Conservation (phyloP, 805 yeast species). For the Clavispora asparagi region DNA sequence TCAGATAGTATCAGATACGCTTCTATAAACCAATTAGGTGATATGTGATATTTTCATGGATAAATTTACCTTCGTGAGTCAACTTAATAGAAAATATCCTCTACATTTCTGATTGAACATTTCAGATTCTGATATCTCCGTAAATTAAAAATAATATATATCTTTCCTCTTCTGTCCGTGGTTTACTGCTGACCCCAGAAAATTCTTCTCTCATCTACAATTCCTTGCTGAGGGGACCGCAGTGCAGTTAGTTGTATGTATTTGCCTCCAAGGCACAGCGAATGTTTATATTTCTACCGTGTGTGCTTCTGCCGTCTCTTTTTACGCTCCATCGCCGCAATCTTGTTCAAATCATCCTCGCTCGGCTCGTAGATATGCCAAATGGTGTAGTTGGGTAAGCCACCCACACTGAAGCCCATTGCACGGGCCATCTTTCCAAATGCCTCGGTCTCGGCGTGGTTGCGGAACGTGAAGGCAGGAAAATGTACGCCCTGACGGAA, state of each 20-base stretch:
- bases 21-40: too few species aligned
- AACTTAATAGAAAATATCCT: too few species aligned
- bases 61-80: too few species aligned
- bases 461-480: constrained; percentile 78
- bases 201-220: too few species aligned
- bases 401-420: constrained; percentile 81
- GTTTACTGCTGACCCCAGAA: too few species aligned
- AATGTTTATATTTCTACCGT: not conserved
- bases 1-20: too few species aligned
- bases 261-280: not conserved
- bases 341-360: constrained; percentile 71
- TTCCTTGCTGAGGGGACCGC: too few species aligned
- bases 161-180: too few species aligned
- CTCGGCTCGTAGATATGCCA: constrained; percentile 93
- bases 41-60: too few species aligned
- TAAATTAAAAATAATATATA: too few species aligned
- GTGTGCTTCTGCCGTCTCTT: constrained; percentile 40
- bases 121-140: too few species aligned
- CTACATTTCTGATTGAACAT: too few species aligned
- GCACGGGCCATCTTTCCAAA: constrained; percentile 75
- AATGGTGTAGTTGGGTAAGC: constrained; percentile 81
- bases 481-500: constrained; percentile 78
- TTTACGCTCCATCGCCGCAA: constrained; percentile 63
- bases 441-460: constrained; percentile 86
- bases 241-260: not conserved